A percentile compares a stretch with the other conserved stretches of the same genome.
Evolutionary conservation across 192 early-diverging fungal species (phyloP).

Genomic region (Coemansia furcata): DNA sequence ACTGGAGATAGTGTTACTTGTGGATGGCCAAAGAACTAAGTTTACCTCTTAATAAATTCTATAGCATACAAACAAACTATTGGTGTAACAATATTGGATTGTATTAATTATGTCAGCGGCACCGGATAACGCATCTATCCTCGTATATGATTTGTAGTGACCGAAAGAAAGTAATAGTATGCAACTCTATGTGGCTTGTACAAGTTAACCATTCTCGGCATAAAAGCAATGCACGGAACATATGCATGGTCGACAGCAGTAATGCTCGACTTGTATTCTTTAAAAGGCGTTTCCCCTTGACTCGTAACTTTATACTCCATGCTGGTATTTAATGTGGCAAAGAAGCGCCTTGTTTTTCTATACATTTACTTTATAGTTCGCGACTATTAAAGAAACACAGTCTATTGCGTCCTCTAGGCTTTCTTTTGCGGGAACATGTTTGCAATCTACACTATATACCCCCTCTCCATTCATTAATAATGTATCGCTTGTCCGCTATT

Average conservation of each 20-base stretch:
- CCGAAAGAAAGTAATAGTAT: not conserved
- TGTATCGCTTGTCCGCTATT: not conserved
- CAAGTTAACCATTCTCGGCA: not conserved
- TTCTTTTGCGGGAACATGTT: not conserved
- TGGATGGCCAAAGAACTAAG: not conserved
- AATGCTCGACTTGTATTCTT: not conserved
- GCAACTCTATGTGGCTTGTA: not conserved
- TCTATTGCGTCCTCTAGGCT: not conserved
- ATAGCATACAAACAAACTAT: not conserved
- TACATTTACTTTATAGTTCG: not conserved
- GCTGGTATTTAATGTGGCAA: not conserved
- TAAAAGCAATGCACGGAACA: not conserved
- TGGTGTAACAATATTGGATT: not conserved
- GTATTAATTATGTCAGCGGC: constrained; percentile 1
- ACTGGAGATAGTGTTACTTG: not conserved
- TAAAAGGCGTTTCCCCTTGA: not conserved
- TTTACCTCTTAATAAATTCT: not conserved
- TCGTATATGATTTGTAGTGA: not conserved
- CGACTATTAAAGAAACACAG: not conserved
- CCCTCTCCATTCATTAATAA: not conserved
- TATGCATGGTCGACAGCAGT: not conserved
- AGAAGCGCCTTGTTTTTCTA: not conserved
- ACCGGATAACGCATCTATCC: not conserved
- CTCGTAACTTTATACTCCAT: not conserved
- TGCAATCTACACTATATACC: not conserved